Percentiles rank a stretch among this genome's conserved stretches.
phyloP scores from a whole-genome alignment of 192 early-diverging fungal species.

The Backusella psychrophila region DNA sequence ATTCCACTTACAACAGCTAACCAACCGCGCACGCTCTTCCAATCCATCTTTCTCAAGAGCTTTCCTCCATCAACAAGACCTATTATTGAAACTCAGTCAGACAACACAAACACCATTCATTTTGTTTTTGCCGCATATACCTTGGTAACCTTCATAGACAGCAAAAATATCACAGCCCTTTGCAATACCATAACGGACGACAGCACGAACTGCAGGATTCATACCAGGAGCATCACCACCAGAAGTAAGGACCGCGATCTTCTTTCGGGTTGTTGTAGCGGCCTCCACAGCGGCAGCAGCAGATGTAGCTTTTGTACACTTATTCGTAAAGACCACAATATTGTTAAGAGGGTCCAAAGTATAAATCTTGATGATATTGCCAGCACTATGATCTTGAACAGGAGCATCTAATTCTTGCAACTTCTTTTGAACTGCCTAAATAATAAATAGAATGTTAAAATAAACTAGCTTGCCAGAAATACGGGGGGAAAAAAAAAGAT shows the following conservation, averaged over 20 bases:
- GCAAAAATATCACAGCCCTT: constrained; percentile 82
- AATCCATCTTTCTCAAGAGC: constrained; percentile 77
- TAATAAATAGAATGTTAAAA: not conserved
- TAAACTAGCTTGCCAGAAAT: not conserved
- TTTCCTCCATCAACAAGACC: constrained; percentile 92
- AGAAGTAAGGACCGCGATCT: constrained; percentile 90
- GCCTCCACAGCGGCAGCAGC: constrained; percentile 4
- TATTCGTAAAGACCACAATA: constrained; percentile 68
- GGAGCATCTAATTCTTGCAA: constrained; percentile 30
- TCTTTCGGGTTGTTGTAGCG: constrained; percentile 45
- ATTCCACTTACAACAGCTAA: constrained; percentile 56
- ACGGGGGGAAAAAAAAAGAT: too few species aligned
- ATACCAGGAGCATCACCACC: constrained; percentile 97
- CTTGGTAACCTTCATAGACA: constrained; percentile 96
- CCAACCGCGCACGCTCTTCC: constrained; percentile 91
- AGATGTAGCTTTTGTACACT: not conserved
- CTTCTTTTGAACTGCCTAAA: constrained; percentile 40
- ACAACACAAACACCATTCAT: not conserved
- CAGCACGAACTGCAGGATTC: constrained; percentile 92
- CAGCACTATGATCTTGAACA: constrained; percentile 29
- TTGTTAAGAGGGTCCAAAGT: constrained; percentile 81
- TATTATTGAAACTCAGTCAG: constrained; percentile 23
- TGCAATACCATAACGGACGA: constrained; percentile 89
- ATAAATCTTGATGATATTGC: constrained; percentile 37
- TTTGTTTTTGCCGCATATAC: constrained; percentile 24